Percentiles rank a stretch among this genome's conserved stretches.
These are phyloP conservation scores for Lactarius trivialis DNA, from an alignment of 768 basidiomycete species.

Conservation along the genomic window DNA sequence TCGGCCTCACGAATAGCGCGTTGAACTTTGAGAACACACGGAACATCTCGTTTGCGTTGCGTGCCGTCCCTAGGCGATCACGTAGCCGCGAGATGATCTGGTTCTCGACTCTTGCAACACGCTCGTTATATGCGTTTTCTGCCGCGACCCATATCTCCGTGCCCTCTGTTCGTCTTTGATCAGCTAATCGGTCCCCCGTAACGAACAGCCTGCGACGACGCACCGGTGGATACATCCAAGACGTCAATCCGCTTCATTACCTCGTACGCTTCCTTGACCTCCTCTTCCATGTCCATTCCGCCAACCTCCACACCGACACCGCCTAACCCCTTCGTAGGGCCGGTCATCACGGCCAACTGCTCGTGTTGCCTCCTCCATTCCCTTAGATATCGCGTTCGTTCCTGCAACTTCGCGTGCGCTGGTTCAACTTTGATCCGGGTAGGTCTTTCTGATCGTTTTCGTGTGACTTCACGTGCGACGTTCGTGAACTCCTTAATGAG, in stretches of 20 bases:
- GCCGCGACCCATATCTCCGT: constrained; percentile 97
- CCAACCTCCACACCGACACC: constrained; percentile 69
- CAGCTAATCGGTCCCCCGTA: constrained; percentile 1
- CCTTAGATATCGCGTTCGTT: constrained; percentile 75
- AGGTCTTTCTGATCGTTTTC: constrained; percentile 86
- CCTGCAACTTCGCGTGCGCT: constrained; percentile 88
- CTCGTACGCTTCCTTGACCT: constrained; percentile 94
- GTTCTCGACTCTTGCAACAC: constrained; percentile 95
- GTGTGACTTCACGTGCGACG: constrained; percentile 79
- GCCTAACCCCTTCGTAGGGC: constrained; percentile 81
- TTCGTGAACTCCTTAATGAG: constrained; percentile 62
- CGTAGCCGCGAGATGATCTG: constrained; percentile 93
- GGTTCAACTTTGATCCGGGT: constrained; percentile 93
- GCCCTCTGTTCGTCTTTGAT: constrained; percentile 53
- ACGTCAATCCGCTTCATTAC: constrained; percentile 96
- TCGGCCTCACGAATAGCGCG: constrained; percentile 90
- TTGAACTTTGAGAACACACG: constrained; percentile 99
- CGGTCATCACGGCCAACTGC: constrained; percentile 95
- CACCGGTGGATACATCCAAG: constrained; percentile 86
- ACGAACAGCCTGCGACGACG: constrained; percentile 26
- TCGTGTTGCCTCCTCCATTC: constrained; percentile 97
- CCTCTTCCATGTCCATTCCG: constrained; percentile 97
- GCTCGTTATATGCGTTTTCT: constrained; percentile 96
- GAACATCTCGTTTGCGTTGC: constrained; percentile 99
- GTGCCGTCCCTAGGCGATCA: constrained; percentile 87